phyloP scores from a whole-genome alignment of 768 basidiomycete genomes.

The Boletus pseudo-olivaceus region DNA sequence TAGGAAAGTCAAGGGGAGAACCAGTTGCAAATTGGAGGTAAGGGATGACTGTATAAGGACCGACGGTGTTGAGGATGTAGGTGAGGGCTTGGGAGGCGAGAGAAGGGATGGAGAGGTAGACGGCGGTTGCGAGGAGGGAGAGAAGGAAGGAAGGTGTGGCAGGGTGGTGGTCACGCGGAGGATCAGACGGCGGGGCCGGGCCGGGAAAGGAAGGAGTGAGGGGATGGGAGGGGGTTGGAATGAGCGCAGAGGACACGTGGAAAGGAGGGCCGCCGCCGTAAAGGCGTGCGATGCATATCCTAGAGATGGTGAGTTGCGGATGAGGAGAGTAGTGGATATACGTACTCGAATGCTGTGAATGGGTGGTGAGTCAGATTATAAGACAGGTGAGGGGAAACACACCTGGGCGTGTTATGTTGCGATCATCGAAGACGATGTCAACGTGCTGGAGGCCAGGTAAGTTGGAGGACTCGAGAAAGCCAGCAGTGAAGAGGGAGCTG shows the following conservation, averaged over 20 bases:
- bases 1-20: slow-evolving; percentile 47
- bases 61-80: slow-evolving; percentile 66
- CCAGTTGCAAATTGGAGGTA: slow-evolving; percentile 86
- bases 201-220: slow-evolving; percentile 64
- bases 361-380: neutral
- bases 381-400: slow-evolving; percentile 23
- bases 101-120: slow-evolving; percentile 80
- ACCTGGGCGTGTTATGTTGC: slow-evolving; percentile 87
- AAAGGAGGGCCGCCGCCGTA: slow-evolving; percentile 84
- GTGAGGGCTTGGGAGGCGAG: slow-evolving; percentile 73
- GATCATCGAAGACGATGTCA: slow-evolving; percentile 73
- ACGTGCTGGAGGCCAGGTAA: slow-evolving; percentile 47
- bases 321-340: slow-evolving; percentile 9
- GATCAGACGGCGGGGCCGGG: slow-evolving; percentile 18
- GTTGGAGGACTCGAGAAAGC: slow-evolving; percentile 60
- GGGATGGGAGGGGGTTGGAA: slow-evolving; percentile 65
- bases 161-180: slow-evolving; percentile 60
- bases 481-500: slow-evolving; percentile 78
- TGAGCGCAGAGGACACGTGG: slow-evolving; percentile 57
- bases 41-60: slow-evolving; percentile 69
- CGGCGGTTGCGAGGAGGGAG: slow-evolving; percentile 81
- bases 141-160: slow-evolving; percentile 79
- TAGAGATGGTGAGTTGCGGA: slow-evolving; percentile 30
- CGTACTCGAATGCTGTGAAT: slow-evolving; percentile 81
- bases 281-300: slow-evolving; percentile 80